Percentiles rank a stretch among this genome's conserved stretches.
Conservation (phyloP, 495 filamentous ascomycete species). For the Penicillium waksmanii region DNA sequence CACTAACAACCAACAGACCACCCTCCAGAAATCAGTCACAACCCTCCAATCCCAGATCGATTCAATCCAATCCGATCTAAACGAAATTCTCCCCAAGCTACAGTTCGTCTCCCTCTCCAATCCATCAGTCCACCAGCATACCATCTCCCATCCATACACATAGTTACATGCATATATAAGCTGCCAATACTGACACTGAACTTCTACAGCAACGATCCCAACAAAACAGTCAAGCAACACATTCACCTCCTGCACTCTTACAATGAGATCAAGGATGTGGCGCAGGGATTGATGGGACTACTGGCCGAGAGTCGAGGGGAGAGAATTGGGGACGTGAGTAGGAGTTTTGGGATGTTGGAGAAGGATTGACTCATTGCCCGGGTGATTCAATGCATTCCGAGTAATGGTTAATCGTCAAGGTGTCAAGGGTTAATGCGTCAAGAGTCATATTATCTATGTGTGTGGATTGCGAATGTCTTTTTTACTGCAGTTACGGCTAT, state of each 20-base stretch:
- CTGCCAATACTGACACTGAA: not conserved
- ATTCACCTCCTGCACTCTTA: slow-evolving; percentile 73
- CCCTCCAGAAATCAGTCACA: slow-evolving; percentile 39
- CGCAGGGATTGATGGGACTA: slow-evolving; percentile 71
- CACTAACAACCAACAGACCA: slow-evolving; percentile 21
- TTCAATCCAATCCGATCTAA: slow-evolving; percentile 35
- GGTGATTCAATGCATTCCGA: too few species aligned
- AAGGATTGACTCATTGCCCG: slow-evolving; percentile 33
- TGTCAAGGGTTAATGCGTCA: too few species aligned
- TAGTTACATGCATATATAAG: too few species aligned
- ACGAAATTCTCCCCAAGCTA: slow-evolving; percentile 36
- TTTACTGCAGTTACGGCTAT: too few species aligned
- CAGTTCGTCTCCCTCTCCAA: not conserved
- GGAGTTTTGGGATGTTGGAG: slow-evolving; percentile 52
- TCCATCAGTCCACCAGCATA: too few species aligned
- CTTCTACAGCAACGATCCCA: slow-evolving; percentile 31
- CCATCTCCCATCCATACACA: too few species aligned
- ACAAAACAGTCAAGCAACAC: slow-evolving; percentile 62
- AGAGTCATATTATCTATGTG: too few species aligned
- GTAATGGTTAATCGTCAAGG: too few species aligned
- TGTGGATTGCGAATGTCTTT: too few species aligned
- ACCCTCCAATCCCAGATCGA: slow-evolving; percentile 38
- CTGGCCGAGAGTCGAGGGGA: slow-evolving; percentile 73
- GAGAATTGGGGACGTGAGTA: slow-evolving; percentile 62
- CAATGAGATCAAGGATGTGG: slow-evolving; percentile 79